Evolutionary conservation across 768 basidiomycete genomes (phyloP).

Genomic region (Hygrophorus pudorinus): DNA sequence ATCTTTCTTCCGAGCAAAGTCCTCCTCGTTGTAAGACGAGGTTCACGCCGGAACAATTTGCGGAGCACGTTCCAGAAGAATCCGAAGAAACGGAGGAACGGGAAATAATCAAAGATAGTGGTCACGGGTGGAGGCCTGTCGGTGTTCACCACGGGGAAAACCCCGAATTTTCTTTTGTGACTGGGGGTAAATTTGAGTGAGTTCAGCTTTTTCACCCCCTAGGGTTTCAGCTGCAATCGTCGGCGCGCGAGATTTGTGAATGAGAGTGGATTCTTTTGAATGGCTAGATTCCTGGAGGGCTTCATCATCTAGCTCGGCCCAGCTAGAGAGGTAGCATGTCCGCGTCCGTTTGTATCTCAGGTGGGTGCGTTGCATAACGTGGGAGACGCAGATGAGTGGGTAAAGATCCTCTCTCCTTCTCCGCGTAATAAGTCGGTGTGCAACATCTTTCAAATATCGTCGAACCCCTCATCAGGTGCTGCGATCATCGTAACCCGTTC

Average conservation of each 20-base stretch:
- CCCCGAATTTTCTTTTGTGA: conserved; percentile 26
- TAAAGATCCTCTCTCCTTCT: conserved; percentile 63
- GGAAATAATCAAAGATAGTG: conserved; percentile 43
- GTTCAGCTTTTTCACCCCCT: conserved; percentile 2
- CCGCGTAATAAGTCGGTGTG: conserved; percentile 59
- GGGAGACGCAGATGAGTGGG: conserved; percentile 60
- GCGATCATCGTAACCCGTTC: no score
- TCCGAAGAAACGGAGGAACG: conserved; percentile 42
- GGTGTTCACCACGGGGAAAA: conserved; percentile 28
- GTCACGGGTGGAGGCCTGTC: conserved; percentile 41
- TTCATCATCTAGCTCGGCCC: conserved; percentile 28
- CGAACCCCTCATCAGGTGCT: no score
- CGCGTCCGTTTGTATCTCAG: conserved; percentile 16
- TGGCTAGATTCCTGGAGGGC: background rate
- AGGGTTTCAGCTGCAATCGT: conserved; percentile 5
- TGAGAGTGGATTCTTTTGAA: no score
- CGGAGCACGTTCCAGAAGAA: conserved; percentile 14
- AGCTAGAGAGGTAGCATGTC: conserved; percentile 53
- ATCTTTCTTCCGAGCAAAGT: conserved; percentile 29
- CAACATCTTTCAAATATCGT: no score
- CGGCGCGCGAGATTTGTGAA: background rate
- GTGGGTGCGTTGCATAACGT: conserved; percentile 32
- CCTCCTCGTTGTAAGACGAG: conserved; percentile 13
- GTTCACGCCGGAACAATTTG: conserved; percentile 14
- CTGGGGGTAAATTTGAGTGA: conserved; percentile 8